These are phyloP conservation scores for Pleoardoris graminearum DNA, from an alignment of 2,329 filamentous ascomycete genomes.

Conservation along the genomic window DNA sequence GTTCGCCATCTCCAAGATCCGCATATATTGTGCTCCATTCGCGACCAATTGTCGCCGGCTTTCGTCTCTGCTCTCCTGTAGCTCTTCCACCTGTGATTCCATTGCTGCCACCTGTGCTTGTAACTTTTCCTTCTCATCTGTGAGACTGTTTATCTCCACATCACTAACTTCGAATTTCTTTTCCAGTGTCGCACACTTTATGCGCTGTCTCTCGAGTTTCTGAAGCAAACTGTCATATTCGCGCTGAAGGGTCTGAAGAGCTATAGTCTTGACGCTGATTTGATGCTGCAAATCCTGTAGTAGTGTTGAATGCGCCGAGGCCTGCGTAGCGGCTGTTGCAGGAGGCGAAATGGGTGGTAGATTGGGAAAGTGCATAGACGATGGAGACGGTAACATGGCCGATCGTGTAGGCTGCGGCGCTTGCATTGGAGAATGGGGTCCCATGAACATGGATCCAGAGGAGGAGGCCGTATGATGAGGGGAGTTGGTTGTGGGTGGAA, in stretches of 20 bases:
- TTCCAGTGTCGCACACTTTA: slow-evolving; percentile 55
- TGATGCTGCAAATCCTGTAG: slow-evolving; percentile 58
- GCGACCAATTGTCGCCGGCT: slow-evolving; percentile 47
- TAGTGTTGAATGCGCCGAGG: slow-evolving; percentile 45
- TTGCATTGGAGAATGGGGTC: slow-evolving; percentile 33
- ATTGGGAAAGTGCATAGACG: slow-evolving; percentile 31
- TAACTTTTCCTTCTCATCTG: slow-evolving; percentile 55
- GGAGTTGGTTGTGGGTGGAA: slow-evolving; percentile 19
- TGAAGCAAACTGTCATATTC: slow-evolving; percentile 59
- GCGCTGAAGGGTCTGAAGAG: slow-evolving; percentile 57
- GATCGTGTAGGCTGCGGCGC: slow-evolving; percentile 26
- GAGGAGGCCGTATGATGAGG: slow-evolving; percentile 46
- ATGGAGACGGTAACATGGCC: slow-evolving; percentile 36
- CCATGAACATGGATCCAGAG: slow-evolving; percentile 48
- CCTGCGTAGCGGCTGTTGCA: slow-evolving; percentile 20
- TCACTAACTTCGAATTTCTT: slow-evolving; percentile 46
- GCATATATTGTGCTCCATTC: slow-evolving; percentile 55
- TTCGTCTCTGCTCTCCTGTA: slow-evolving; percentile 54
- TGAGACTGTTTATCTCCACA: slow-evolving; percentile 53
- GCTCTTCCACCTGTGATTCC: slow-evolving; percentile 55
- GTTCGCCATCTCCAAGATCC: slow-evolving; percentile 56
- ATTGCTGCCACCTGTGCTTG: slow-evolving; percentile 52
- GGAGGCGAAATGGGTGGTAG: slow-evolving; percentile 33
- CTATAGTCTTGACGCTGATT: slow-evolving; percentile 57
- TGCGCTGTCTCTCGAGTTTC: slow-evolving; percentile 56